Evolutionary conservation across 2,329 filamentous ascomycete species (phyloP), one percentile per base, ranked within the genome.

Genomic region (Trichoderma atrobrunneum): DNA sequence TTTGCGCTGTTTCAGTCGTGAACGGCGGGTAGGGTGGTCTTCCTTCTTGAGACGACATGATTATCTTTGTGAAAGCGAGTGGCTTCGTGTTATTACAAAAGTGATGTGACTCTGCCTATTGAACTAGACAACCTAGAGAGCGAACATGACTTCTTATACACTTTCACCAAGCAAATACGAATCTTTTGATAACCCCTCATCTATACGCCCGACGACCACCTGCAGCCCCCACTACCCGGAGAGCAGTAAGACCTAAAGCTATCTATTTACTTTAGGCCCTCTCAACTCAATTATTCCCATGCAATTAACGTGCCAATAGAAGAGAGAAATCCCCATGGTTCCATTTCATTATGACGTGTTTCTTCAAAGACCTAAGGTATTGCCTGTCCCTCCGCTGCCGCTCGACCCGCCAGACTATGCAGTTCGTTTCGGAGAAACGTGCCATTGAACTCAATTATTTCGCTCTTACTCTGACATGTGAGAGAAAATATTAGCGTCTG

Each of bases 11-110:
- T 78, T 93, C 91, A 39, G 82, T 82, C 6, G 89, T 95, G 79
- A 94, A 97, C 0, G 93, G 93, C 4, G 93, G 93, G 61, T 85
- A 83, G 0, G 87, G 88, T 2, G 85, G 76, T 70, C 73, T 74
- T 43, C 72, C 74, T 57, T 78, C 69, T 21, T 68, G 28, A 39
- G 34, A 16, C 8, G 39, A 43, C 28, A 66, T 56, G 12, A 18
- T 26, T 32, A 8, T 30, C 18, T 36, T 24, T 57, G 24, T 24
- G 8, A 54, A 24, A 54, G 21, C 48, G 2, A 18, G 18, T 57
- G 24, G 6, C 7, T 57, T 14, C 12, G 12, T 16, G 54, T 26
- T 57, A 21, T 21, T 21, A 51, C 11, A 21, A 11, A 21, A 48
- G 43, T 21, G 18, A 21, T n/a, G 0, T 12, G 4, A 51, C 12